Base-by-base conservation (phyloP, 192 early-diverging fungal species). In the Coemansia sp. region DNA sequence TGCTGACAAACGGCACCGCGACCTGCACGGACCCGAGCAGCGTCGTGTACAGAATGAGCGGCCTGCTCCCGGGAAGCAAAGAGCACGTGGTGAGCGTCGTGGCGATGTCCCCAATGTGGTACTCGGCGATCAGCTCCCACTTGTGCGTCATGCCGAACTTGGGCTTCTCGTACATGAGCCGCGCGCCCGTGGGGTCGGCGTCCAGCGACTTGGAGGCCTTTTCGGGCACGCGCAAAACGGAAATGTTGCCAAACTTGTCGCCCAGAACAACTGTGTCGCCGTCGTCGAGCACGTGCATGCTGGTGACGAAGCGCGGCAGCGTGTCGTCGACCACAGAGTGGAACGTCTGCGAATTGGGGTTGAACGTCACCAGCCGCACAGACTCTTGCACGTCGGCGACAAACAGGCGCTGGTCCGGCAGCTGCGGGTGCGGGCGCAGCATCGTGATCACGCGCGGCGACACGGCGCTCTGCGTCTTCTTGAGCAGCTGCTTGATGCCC, bases 161-260 rank as follows among this genome's bases (percentile, higher is more conserved):
- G 1, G 87, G 88, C 64, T 90, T 89, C 53, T 93, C 94, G 57
- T 84, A 88, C 28, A 91, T 74, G 22, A 95, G 78, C 46, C 90
- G 86, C 54, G 87, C 88, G 3, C 92, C 94, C 5, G 92, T 89
- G 5, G 91, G 87, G 64, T 97, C 95, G 25, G 92, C 89, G 49
- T 95, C 95, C 42, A 97, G 72, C 53, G 90, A 86, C 48, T 87
- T 75, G 21, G 82, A 82, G 0, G 86, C 81, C 6, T 83, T 74
- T 22, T 78, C 55, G 2, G 92, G 84, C 57, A 92, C 67, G 21
- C 97, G 84, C 50, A 87, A 61, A 10, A 92, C 86, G 52, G 88
- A 89, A 21, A 99, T 74, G 59, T 96, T 96, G 29, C 97, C 97
- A 87, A 99, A 99, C 73, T 95, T 95, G 84, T 99, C 97, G 18